Evolutionary conservation across 306 rosid species (phyloP).

Genomic region (Rosa rugosa): DNA sequence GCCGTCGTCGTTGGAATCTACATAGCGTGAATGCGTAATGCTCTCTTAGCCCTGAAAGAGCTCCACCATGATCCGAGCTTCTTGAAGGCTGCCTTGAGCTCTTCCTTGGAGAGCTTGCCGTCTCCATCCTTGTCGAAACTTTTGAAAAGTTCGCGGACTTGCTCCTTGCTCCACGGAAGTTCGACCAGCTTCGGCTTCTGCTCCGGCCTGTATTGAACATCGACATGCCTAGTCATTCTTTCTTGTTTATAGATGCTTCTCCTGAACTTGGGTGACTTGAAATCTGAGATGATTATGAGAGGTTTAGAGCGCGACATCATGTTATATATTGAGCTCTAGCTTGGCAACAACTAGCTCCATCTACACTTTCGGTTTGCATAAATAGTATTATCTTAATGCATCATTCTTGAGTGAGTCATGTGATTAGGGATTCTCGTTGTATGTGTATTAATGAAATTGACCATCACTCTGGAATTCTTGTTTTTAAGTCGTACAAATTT

Average conservation of each 20-base stretch:
- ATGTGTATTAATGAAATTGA: no score
- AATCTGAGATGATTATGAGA: background rate
- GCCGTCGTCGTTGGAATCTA: constrained; percentile 2
- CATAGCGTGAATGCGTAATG: background rate
- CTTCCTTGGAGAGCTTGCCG: constrained; percentile 8
- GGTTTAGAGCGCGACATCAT: background rate
- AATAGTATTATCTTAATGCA: no score
- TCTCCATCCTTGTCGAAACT: constrained; percentile 18
- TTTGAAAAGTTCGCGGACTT: constrained; percentile 19
- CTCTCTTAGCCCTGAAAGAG: background rate
- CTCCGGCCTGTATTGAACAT: background rate
- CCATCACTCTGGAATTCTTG: no score
- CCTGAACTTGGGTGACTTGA: background rate
- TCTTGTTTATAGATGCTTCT: background rate
- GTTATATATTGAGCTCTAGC: background rate
- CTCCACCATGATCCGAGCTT: constrained; percentile 14
- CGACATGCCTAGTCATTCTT: background rate
- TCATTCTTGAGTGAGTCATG: no score
- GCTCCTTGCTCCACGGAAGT: constrained; percentile 10
- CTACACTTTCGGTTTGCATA: no score
- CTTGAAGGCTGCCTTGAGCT: constrained; percentile 7
- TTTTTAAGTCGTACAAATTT: no score
- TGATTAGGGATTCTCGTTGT: no score
- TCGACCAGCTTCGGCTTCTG: background rate
- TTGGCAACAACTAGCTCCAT: no score